phyloP scores from a whole-genome alignment of 2,329 filamentous ascomycete genomes.

The Didymella keratinophila region DNA sequence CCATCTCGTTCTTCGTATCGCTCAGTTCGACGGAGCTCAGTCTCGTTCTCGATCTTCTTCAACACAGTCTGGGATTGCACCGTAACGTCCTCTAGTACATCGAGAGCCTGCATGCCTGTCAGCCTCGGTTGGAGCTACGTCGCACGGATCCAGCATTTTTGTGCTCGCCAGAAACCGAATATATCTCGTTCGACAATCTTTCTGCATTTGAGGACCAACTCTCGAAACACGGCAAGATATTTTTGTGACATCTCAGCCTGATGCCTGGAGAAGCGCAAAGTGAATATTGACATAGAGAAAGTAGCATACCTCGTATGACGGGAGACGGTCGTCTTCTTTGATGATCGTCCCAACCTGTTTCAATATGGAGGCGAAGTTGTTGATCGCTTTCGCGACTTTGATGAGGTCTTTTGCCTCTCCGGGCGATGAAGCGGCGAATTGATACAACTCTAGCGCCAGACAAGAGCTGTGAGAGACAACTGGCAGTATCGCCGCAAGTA shows the following conservation, averaged over 20 bases:
- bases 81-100: constrained; percentile 46
- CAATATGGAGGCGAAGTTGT: constrained; percentile 46
- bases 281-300: neutral
- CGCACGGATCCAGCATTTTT: neutral
- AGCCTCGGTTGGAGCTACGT: neutral
- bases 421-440: constrained; percentile 35
- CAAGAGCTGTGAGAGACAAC: constrained; percentile 44
- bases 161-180: neutral
- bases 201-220: neutral
- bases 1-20: constrained; percentile 12
- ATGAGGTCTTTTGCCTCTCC: constrained; percentile 38
- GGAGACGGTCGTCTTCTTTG: constrained; percentile 49
- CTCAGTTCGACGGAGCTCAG: constrained; percentile 21
- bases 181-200: neutral
- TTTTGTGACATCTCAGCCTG: neutral
- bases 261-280: neutral
- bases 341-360: constrained; percentile 51
- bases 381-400: constrained; percentile 45
- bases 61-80: constrained; percentile 42
- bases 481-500: constrained; percentile 46
- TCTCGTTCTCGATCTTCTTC: constrained; percentile 38
- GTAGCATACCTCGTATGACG: constrained; percentile 45
- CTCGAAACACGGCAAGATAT: neutral
- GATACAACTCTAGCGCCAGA: constrained; percentile 47
- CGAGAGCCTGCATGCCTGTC: constrained; percentile 35